Percentiles rank a stretch among this genome's conserved stretches.
Conservation (phyloP, 2,329 filamentous ascomycete genomes). For the Pseudogymnoascus verrucosus region DNA sequence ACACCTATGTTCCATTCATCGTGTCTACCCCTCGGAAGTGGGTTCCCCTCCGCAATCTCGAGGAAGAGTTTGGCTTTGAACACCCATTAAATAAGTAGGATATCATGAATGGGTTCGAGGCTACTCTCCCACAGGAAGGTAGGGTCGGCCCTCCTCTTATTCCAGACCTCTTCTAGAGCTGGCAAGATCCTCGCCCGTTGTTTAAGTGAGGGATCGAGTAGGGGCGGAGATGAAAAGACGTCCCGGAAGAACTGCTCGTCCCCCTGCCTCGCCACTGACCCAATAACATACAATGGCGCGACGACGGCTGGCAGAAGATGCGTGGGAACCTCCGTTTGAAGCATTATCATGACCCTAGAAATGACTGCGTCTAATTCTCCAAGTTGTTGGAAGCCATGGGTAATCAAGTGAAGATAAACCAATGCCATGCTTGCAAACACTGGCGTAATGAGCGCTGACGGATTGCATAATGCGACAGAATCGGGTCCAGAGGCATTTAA, state of each 20-base stretch:
- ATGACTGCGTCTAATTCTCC: slow-evolving; percentile 14
- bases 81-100: slow-evolving; percentile 18
- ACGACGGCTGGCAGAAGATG: slow-evolving; percentile 19
- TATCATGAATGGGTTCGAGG: slow-evolving; percentile 14
- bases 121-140: slow-evolving; percentile 14
- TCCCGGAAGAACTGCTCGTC: slow-evolving; percentile 22
- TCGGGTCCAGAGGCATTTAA: slow-evolving; percentile 13
- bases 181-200: slow-evolving; percentile 23
- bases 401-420: slow-evolving; percentile 23
- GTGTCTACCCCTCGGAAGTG: background rate
- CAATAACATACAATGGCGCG: slow-evolving; percentile 22
- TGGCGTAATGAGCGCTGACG: slow-evolving; percentile 17
- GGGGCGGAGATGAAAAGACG: slow-evolving; percentile 19
- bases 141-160: slow-evolving; percentile 10
- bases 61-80: background rate
- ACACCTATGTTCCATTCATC: background rate
- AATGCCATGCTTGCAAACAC: slow-evolving; percentile 20
- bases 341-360: slow-evolving; percentile 17
- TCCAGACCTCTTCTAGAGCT: slow-evolving; percentile 23
- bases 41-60: background rate
- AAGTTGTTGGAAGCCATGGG: slow-evolving; percentile 17
- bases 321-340: slow-evolving; percentile 15
- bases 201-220: slow-evolving; percentile 21
- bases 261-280: slow-evolving; percentile 17
- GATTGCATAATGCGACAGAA: slow-evolving; percentile 7